A percentile compares a stretch with the other conserved stretches of the same genome.
phyloP scores from a whole-genome alignment of 2,329 filamentous ascomycete genomes.

The Colletotrichum sojae region DNA sequence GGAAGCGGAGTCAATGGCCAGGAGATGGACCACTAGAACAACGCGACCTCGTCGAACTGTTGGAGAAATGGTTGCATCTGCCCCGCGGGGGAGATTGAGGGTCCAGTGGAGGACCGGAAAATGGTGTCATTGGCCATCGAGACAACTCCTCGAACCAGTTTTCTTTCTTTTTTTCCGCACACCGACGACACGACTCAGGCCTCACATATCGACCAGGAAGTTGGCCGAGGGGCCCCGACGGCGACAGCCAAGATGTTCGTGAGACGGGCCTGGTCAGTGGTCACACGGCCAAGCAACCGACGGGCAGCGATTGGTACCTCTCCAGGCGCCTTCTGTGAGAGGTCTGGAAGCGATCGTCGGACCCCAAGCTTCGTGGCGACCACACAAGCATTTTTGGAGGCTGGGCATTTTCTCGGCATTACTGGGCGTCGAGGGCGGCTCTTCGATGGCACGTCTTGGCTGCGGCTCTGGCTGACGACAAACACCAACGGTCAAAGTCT shows the following conservation, averaged over 20 bases:
- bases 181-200: slow-evolving; percentile 23
- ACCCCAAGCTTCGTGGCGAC: no score
- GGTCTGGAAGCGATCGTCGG: neutral
- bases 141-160: neutral
- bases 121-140: slow-evolving; percentile 3
- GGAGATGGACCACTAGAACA: no score
- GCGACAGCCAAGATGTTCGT: neutral
- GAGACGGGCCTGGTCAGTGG: neutral
- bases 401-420: slow-evolving; percentile 34
- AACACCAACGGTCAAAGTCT: neutral
- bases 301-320: no score
- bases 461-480: slow-evolving; percentile 9
- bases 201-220: slow-evolving; percentile 9
- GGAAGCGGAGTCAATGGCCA: neutral
- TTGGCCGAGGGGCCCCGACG: neutral
- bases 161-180: neutral
- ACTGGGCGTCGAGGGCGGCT: slow-evolving; percentile 21
- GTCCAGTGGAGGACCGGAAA: neutral
- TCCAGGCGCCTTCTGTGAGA: neutral
- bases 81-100: slow-evolving; percentile 13
- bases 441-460: slow-evolving; percentile 12
- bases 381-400: slow-evolving; percentile 30
- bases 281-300: no score
- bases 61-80: slow-evolving; percentile 1
- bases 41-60: neutral